Base-by-base conservation (phyloP, 768 basidiomycete genomes). In the Russula foetens region DNA sequence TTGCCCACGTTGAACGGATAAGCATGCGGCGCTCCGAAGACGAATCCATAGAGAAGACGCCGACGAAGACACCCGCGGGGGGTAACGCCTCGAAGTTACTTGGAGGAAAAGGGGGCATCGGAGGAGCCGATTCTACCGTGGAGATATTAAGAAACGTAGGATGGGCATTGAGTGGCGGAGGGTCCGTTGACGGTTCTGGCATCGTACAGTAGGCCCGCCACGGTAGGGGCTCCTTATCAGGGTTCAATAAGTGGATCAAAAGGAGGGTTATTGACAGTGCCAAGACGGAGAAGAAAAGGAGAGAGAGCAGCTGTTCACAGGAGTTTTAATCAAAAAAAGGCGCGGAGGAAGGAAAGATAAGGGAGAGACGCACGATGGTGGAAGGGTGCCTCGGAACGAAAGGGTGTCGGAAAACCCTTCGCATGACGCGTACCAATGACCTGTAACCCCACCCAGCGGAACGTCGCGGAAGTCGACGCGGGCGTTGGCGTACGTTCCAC, bases 161-260 rank as follows among this genome's bases (percentile, higher is more conserved):
- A 8, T 78, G 68, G 56, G 76, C 70, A 63, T 71, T 69, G 56
- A 71, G 70, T 61, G 80, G 67, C 64, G 76, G 74, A 53, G 81
- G 74, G 68, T 75, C 72, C 53, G 75, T 68, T 63, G 78, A 75
- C 59, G 77, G 66, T 50, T 79, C 80, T 5, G 86, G 87, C 56
- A 84, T 78, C 24, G 89, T 83, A 74, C 96, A 98, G 71, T 96
- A 97, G 23, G 87, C 84, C 67, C 93, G 84, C 94, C 94, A 98
- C 48, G 94, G 94, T 7, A 97, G 76, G 23, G 93, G 88, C 54
- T 89, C 86, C 72, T 97, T 98, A 79, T 98, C 96, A 59, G 94
- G 95, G 71, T 97, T 95, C 69, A 98, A 81, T 63, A 95, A 81
- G 73, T 97, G 89, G 69, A 93, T 93, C 73, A 98, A 80, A 57